Percentiles rank a stretch among this genome's conserved stretches.
phyloP scores from a whole-genome alignment of 2,329 filamentous ascomycete species.

The Raffaelea deltoideospora region DNA sequence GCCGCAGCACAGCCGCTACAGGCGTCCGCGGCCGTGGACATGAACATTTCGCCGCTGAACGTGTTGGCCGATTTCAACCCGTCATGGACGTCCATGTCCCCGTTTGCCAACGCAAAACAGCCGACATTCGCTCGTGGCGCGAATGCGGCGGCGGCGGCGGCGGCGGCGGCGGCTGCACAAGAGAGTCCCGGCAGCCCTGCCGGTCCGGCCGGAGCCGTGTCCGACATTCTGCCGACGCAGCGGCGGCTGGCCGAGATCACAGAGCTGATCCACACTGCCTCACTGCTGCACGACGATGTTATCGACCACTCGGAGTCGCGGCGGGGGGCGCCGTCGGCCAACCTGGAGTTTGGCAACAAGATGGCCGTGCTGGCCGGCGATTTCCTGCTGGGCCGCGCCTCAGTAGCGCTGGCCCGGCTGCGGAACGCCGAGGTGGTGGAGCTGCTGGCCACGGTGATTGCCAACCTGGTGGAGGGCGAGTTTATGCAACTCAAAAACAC shows the following conservation, averaged over 20 bases:
- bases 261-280: slow-evolving; percentile 93
- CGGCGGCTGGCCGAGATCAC: slow-evolving; percentile 89
- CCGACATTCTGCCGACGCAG: slow-evolving; percentile 81
- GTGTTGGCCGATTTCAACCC: slow-evolving; percentile 75
- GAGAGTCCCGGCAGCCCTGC: too few species aligned
- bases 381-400: slow-evolving; percentile 83
- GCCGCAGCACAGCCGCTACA: too few species aligned
- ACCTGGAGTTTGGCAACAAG: slow-evolving; percentile 94
- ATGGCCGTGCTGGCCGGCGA: slow-evolving; percentile 98
- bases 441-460: slow-evolving; percentile 87
- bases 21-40: slow-evolving; percentile 27
- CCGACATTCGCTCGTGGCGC: background rate
- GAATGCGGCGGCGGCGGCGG: slow-evolving; percentile 18
- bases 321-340: slow-evolving; percentile 73
- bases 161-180: slow-evolving; percentile 35
- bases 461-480: slow-evolving; percentile 93
- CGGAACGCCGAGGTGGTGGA: slow-evolving; percentile 91
- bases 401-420: slow-evolving; percentile 78
- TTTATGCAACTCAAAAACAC: slow-evolving; percentile 99
- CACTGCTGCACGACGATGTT: slow-evolving; percentile 92
- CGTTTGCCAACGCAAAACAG: background rate
- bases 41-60: slow-evolving; percentile 36
- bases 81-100: slow-evolving; percentile 19
- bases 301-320: slow-evolving; percentile 84
- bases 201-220: slow-evolving; percentile 27